Evolutionary conservation across 495 filamentous ascomycete species (phyloP), one percentile per base, ranked within the genome.

Genomic region (Bacidia gigantensis): DNA sequence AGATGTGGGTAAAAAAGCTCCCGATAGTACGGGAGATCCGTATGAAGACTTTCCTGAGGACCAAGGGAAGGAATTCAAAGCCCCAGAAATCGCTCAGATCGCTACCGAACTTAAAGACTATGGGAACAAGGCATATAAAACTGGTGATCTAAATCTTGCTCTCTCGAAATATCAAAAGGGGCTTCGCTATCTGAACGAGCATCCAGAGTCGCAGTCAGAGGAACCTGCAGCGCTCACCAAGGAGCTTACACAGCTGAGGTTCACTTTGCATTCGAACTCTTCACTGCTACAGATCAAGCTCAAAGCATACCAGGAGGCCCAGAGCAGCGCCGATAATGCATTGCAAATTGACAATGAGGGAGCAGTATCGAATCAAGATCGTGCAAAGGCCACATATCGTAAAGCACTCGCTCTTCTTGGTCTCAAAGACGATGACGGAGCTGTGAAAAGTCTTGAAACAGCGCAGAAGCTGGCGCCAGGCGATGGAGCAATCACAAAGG

Each of bases 21-120:
- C 83, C 40, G 93, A 98, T 64, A 69, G 75, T 25, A 89, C 84
- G 17, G 92, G 93, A 48, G 92, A 99, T 67, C 74, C 80, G 11
- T 96, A 93, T 69, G 93, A 97, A 67, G 93, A 97, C 65, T 99
- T 86, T 71, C 90, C 92, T 22, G 89, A 93, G 63, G 92, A 99
- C 69, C 77, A 82, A 58, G 71, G 68, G 26, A 66, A 74, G 32
- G 70, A 79, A 24, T 67, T 80, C 32, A 75, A 80, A 26, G 83
- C 80, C 2, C 60, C 72, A 32, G 73, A 83, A 56, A 78, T 90
- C 43, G 73, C 83, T 51, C 77, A 83, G 64, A 87, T 99, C 57
- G 87, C 87, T 2, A 69, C 74, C n/a, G 84, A 86, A 57, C 78
- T 95, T 59, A 98, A 98, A 71, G 86, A 83, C 18, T 90, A 84